A percentile compares a stretch with the other conserved stretches of the same genome.
These are phyloP conservation scores for Sporothrix globosa DNA, from an alignment of 2,329 filamentous ascomycete genomes.

Conservation along the genomic window DNA sequence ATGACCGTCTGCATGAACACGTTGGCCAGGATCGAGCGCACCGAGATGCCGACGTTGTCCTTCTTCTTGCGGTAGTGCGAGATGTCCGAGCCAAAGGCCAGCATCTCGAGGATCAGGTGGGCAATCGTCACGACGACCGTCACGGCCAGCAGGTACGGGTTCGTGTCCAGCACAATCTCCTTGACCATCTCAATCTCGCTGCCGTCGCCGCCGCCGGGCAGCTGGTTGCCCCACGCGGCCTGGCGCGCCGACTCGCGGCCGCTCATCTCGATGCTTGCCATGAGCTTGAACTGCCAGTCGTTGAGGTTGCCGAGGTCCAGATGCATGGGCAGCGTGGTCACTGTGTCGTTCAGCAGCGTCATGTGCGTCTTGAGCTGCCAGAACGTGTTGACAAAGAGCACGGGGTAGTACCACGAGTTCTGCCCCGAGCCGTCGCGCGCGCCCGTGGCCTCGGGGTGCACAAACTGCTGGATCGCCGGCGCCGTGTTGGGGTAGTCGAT, in stretches of 20 bases:
- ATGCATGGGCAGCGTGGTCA: slow-evolving; percentile 77
- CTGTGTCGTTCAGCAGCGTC: slow-evolving; percentile 87
- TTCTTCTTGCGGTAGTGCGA: slow-evolving; percentile 99
- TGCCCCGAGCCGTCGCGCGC: slow-evolving; percentile 82
- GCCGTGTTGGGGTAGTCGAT: slow-evolving; percentile 68
- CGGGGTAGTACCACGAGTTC: slow-evolving; percentile 90
- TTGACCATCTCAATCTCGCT: slow-evolving; percentile 97
- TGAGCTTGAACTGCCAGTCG: slow-evolving; percentile 87
- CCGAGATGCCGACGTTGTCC: slow-evolving; percentile 94
- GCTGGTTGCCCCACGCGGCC: slow-evolving; percentile 71
- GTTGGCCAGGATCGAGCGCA: slow-evolving; percentile 93
- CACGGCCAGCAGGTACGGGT: slow-evolving; percentile 83
- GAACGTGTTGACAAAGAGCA: slow-evolving; percentile 92
- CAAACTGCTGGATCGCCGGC: slow-evolving; percentile 74
- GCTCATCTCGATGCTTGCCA: slow-evolving; percentile 83
- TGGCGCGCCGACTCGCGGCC: slow-evolving; percentile 81
- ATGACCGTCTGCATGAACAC: slow-evolving; percentile 97
- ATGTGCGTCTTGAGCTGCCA: slow-evolving; percentile 95
- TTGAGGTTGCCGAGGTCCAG: slow-evolving; percentile 80
- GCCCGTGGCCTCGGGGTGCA: slow-evolving; percentile 77
- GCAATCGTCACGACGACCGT: slow-evolving; percentile 83
- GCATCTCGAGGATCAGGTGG: slow-evolving; percentile 92
- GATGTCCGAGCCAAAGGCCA: slow-evolving; percentile 97
- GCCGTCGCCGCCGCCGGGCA: slow-evolving; percentile 81
- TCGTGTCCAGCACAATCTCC: slow-evolving; percentile 90